Evolutionary conservation across 1,284 basidiomycete species (phyloP), one percentile per base, ranked within the genome.

Genomic region (Bjerkandera adusta): DNA sequence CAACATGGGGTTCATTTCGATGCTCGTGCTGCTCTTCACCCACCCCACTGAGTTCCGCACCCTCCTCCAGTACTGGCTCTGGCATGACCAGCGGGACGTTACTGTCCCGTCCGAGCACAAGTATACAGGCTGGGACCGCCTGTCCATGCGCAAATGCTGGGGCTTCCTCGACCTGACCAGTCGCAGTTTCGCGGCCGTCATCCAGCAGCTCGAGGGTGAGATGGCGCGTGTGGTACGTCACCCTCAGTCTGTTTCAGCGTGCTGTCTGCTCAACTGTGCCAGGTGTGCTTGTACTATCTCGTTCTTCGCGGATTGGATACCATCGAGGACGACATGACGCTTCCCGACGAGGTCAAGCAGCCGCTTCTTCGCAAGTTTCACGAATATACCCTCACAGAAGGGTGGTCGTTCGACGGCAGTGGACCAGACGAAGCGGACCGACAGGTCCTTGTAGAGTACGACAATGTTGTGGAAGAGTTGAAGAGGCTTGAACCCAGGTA

Each of bases 241-340:
- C 7, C 7, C 26, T 22, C 30, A 36, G 15, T 5, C 30, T 40
- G 27, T 21, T 21, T 32, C 18, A 15, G 34, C 33, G 18, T 13
- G 12, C 12, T 48, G 13, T 40, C 12, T 16, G 34, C n/a, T 20
- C 6, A 22, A 25, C 25, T 7, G 15, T 41, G 6, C 5, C 30
- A 95, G 92, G 83, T 97, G 54, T 94, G 91, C 65, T 68, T 99
- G 52, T 99, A 97, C 70, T 99, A 99, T 68, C 81, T 99, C 43
- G 89, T 96, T 4, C 79, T 99, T 5, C 83, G 96, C 21, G 96
- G 83, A 1, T 73, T 99, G 25, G 97, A 99, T 68, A 99, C 97
- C 10, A 81, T 99, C 51, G 96, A 99, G 67, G 96, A 99, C 66
- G 96, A 99, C 72, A 99, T 98, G 94, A 92, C 94, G 2, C 81